Conservation (phyloP, 306 rosid genomes). For the Chamaecrista fasciculata region DNA sequence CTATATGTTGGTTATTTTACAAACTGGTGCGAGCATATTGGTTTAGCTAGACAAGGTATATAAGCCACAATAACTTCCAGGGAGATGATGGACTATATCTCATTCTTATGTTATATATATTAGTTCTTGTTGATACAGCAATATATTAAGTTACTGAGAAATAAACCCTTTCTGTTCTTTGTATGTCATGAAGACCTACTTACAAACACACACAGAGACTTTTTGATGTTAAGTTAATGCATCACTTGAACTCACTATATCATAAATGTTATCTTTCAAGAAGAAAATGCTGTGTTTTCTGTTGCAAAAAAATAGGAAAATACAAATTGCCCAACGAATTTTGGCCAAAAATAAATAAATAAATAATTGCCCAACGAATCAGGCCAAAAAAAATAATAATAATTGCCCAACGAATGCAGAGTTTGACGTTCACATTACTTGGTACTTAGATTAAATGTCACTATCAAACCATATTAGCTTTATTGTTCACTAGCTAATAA, state of each 20-base stretch:
- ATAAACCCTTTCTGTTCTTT: not conserved
- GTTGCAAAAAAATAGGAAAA: no score
- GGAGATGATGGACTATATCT: not conserved
- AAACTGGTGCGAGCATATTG: not conserved
- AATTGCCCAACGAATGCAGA: not conserved
- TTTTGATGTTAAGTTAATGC: not conserved
- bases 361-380: not conserved
- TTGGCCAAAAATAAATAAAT: no score
- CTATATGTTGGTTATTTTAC: not conserved
- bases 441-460: not conserved
- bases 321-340: not conserved
- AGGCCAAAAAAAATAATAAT: no score
- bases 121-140: not conserved
- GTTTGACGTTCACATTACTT: not conserved
- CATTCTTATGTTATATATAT: not conserved
- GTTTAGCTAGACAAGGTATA: not conserved
- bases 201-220: not conserved
- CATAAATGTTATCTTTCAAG: not conserved
- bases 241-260: not conserved
- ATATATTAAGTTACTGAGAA: not conserved
- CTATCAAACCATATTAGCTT: not conserved
- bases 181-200: not conserved
- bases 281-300: not conserved
- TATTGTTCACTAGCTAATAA: not conserved
- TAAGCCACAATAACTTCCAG: not conserved